These are phyloP conservation scores for Trichaptum fuscoviolaceum DNA, from an alignment of 768 basidiomycete genomes.

Conservation along the genomic window DNA sequence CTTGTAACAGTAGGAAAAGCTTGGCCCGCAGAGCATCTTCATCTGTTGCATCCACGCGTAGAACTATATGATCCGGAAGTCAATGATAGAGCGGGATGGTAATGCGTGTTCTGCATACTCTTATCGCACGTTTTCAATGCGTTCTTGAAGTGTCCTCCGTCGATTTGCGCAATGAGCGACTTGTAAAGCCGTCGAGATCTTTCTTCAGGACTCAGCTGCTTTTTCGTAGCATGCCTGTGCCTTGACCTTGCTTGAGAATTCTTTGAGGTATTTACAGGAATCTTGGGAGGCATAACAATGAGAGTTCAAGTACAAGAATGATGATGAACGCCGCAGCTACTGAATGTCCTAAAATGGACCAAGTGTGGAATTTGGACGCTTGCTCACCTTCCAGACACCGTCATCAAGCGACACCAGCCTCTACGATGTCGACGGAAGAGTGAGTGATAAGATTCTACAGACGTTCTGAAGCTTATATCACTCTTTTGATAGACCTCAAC, in stretches of 20 bases:
- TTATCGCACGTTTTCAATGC: conserved; percentile 92
- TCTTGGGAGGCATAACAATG: conserved; percentile 2
- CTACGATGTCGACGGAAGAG: conserved; percentile 50
- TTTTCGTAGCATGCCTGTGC: conserved; percentile 22
- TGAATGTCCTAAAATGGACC: neutral
- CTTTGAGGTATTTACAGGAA: neutral
- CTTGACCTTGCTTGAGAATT: conserved; percentile 17
- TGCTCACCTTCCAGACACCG: neutral
- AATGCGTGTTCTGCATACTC: conserved; percentile 46
- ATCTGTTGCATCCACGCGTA: conserved; percentile 61
- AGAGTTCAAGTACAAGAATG: neutral
- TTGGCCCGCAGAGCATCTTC: conserved; percentile 76
- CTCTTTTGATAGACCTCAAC: neutral
- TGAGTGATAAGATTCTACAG: conserved; percentile 23
- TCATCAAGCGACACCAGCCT: neutral
- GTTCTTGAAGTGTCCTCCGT: conserved; percentile 81
- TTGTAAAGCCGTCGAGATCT: conserved; percentile 59
- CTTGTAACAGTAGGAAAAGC: conserved; percentile 83
- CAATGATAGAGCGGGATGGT: conserved; percentile 18
- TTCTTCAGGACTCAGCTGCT: conserved; percentile 27
- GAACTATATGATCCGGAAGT: conserved; percentile 41
- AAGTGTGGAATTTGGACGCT: conserved; percentile 3
- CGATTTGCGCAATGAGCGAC: conserved; percentile 81
- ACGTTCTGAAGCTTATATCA: conserved; percentile 8
- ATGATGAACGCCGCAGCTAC: neutral